phyloP scores from a whole-genome alignment of 2,329 filamentous ascomycete genomes.

The Phyllosticta ampelicida region DNA sequence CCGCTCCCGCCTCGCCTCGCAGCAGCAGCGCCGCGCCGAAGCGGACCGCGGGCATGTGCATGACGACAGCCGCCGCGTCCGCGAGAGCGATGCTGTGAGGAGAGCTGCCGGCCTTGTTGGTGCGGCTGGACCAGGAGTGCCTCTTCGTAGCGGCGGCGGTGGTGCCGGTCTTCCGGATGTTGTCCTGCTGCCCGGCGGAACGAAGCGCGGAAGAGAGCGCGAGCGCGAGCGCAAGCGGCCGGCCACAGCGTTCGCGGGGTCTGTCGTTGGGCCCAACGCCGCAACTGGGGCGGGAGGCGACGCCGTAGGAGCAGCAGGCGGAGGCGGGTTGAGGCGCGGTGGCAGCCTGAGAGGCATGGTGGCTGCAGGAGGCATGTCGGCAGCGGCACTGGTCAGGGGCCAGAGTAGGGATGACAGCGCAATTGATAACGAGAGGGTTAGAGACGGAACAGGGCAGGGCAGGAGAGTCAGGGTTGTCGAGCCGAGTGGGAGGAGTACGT shows the following conservation, averaged over 20 bases:
- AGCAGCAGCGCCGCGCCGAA: slow-evolving; percentile 19
- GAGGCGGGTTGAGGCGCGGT: not conserved
- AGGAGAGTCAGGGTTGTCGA: slow-evolving; percentile 23
- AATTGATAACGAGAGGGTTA: not conserved
- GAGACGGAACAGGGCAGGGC: slow-evolving; percentile 16
- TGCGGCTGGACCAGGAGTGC: not conserved
- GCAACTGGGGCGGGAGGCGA: not conserved
- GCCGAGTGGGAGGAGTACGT: slow-evolving; percentile 8
- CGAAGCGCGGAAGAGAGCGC: not conserved
- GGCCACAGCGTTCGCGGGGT: not conserved
- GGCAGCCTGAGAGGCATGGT: slow-evolving; percentile 1
- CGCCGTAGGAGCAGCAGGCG: not conserved
- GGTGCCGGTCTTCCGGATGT: not conserved
- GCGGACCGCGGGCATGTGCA: slow-evolving; percentile 27
- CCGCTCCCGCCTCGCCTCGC: slow-evolving; percentile 21
- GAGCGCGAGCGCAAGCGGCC: not conserved
- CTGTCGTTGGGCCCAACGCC: not conserved
- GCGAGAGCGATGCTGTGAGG: slow-evolving; percentile 32
- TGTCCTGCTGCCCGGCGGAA: not conserved
- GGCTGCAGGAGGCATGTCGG: not conserved
- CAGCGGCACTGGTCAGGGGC: not conserved
- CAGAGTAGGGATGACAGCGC: not conserved
- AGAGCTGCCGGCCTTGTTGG: slow-evolving; percentile 1
- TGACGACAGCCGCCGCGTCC: slow-evolving; percentile 32
- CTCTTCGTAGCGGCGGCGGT: not conserved